These are phyloP conservation scores for Rossbeevera mucosa DNA, from an alignment of 768 basidiomycete genomes.

Conservation along the genomic window DNA sequence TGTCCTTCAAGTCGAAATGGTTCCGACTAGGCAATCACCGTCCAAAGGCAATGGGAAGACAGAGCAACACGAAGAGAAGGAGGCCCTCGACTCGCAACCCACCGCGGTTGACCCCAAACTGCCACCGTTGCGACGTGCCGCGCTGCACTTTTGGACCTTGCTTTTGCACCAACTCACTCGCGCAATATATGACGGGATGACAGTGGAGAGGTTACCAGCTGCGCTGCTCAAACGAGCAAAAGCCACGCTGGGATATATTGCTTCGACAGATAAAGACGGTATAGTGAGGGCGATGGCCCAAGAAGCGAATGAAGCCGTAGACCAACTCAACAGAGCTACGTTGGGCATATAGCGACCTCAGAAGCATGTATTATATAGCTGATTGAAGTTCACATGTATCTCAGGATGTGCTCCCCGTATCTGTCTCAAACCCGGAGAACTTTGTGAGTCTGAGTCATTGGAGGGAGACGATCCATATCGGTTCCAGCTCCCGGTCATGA, in stretches of 20 bases:
- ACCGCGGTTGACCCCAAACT: slow-evolving; percentile 56
- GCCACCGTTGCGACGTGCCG: slow-evolving; percentile 79
- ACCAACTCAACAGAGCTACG: slow-evolving; percentile 45
- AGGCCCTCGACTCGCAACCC: slow-evolving; percentile 51
- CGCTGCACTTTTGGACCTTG: slow-evolving; percentile 73
- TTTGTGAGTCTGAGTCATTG: slow-evolving; percentile 79
- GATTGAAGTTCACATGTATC: background rate
- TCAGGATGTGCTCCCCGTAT: slow-evolving; percentile 66
- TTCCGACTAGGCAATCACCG: slow-evolving; percentile 20
- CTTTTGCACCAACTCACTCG: slow-evolving; percentile 58
- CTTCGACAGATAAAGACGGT: slow-evolving; percentile 65
- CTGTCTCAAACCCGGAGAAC: slow-evolving; percentile 77
- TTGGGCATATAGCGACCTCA: slow-evolving; percentile 31
- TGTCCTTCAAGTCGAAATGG: slow-evolving; percentile 63
- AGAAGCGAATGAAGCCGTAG: slow-evolving; percentile 56
- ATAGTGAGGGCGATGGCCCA: slow-evolving; percentile 72
- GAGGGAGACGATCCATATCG: slow-evolving; percentile 57
- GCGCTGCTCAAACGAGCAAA: slow-evolving; percentile 46
- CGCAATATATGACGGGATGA: slow-evolving; percentile 42
- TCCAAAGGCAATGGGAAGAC: slow-evolving; percentile 12
- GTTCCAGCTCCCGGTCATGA: slow-evolving; percentile 34
- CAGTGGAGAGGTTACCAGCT: slow-evolving; percentile 19
- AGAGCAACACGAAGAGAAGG: slow-evolving; percentile 9
- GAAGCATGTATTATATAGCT: background rate
- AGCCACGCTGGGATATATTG: slow-evolving; percentile 64